Conservation (phyloP, 352 stramenopile genomes). For the Peronospora farinosa region DNA sequence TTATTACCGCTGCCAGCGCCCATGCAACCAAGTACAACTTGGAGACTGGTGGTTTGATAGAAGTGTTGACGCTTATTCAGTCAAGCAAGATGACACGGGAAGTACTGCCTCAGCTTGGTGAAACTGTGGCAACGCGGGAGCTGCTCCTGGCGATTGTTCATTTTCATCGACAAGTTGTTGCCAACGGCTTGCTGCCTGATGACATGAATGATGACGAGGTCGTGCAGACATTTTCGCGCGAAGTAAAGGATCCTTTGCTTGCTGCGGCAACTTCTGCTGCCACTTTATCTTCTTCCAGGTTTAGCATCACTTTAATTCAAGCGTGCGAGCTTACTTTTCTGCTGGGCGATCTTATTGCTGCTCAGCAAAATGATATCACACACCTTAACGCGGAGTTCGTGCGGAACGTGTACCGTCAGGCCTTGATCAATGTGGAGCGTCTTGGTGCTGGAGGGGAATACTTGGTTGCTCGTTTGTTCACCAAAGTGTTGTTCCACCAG, state of each 20-base stretch:
- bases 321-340: slow-evolving; percentile 28
- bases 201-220: slow-evolving; percentile 54
- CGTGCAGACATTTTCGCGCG: slow-evolving; percentile 18
- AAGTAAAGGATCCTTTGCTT: slow-evolving; percentile 20
- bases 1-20: slow-evolving; percentile 31
- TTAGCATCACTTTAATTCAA: slow-evolving; percentile 27
- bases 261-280: slow-evolving; percentile 14
- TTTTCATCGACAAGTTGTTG: slow-evolving; percentile 32
- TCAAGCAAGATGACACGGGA: slow-evolving; percentile 7
- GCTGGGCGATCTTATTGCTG: slow-evolving; percentile 23
- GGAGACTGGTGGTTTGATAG: slow-evolving; percentile 23
- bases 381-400: slow-evolving; percentile 23
- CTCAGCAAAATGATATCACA: slow-evolving; percentile 2
- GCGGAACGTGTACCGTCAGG: slow-evolving; percentile 34
- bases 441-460: slow-evolving; percentile 45
- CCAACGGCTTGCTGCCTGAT: slow-evolving; percentile 31
- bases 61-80: slow-evolving; percentile 34
- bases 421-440: slow-evolving; percentile 34
- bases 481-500: slow-evolving; percentile 42
- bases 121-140: slow-evolving; percentile 19
- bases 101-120: slow-evolving; percentile 12
- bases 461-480: slow-evolving; percentile 42
- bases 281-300: slow-evolving; percentile 10
- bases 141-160: slow-evolving; percentile 27
- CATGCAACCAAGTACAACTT: slow-evolving; percentile 58